Evolutionary conservation across 371 early-diverging fungal species (phyloP), one percentile per base, ranked within the genome.

Genomic region (Vairimorpha ceranae): DNA sequence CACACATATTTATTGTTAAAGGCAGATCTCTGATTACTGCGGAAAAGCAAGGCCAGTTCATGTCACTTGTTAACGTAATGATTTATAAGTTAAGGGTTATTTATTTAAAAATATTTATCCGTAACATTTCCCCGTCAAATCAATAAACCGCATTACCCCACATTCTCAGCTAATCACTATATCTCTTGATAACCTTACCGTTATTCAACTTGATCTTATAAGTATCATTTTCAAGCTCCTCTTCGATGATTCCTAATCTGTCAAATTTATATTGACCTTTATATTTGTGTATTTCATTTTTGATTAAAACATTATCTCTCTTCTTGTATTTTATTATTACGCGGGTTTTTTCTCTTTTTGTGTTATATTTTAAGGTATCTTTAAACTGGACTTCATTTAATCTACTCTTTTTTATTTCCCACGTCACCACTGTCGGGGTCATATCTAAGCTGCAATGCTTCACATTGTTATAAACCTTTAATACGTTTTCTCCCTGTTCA

Each of bases 191-290:
- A 6, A 35, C 10, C 36, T 33, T 61, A 21, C 61, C 61, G 7
- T 56, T 56, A 6, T 61, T 33, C 1, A 61, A 21, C 10, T 38
- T 32, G 4, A 61, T 38, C 36, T 36, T 33, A 29, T 61, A 61
- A 1, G 61, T 61, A 61, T 61, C 61, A 7, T 36, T n/a, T 15
- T 19, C 41, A 8, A 61, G 21, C n/a, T 4, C 10, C 17, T 7
- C 61, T 19, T 4, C 33, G 3, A 61, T 21, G 4, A 17, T 4
- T 1, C 61, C 41, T 21, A 61, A 17, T 36, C n/a, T 21, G 19
- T 33, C 33, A 61, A 61, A 61, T 19, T 61, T 56, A 30, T 15
- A 21, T 21, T 61, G 61, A 6, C 61, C 35, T 61, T 61, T 61
- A 33, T 61, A 61, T 36, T 61, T 61, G 19, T 61, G 61, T 1